Evolutionary conservation across 306 rosid genomes (phyloP).

Genomic region (Acacia confusa): DNA sequence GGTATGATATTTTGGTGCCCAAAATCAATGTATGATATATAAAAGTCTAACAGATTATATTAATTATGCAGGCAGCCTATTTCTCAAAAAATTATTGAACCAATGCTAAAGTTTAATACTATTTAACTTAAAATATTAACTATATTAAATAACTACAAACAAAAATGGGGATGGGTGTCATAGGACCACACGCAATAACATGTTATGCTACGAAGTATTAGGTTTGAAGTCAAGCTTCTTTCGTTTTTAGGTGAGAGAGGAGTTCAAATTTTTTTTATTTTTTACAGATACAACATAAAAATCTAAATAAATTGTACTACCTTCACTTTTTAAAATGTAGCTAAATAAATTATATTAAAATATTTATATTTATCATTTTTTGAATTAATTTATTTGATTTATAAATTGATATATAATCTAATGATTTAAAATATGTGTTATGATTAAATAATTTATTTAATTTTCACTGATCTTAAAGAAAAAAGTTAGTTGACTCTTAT

Average conservation of each 20-base stretch:
- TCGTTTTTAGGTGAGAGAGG: background rate
- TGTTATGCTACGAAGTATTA: background rate
- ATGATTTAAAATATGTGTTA: no score
- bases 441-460: no score
- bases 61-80: background rate
- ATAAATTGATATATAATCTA: no score
- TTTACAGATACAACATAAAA: background rate
- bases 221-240: conserved; percentile 14
- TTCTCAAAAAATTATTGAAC: background rate
- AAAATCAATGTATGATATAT: background rate
- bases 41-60: background rate
- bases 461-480: no score
- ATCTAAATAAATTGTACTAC: no score
- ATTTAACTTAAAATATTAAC: background rate
- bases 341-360: no score
- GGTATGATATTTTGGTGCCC: no score
- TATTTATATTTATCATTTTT: no score
- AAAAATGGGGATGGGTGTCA: background rate
- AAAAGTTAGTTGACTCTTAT: no score
- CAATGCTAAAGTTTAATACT: background rate
- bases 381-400: no score
- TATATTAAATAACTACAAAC: no score
- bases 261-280: conserved; percentile 8
- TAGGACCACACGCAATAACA: conserved; percentile 16
- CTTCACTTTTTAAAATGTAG: no score